Base-by-base conservation (phyloP, 805 yeast genomes). In the Yarrowia keelungensis region DNA sequence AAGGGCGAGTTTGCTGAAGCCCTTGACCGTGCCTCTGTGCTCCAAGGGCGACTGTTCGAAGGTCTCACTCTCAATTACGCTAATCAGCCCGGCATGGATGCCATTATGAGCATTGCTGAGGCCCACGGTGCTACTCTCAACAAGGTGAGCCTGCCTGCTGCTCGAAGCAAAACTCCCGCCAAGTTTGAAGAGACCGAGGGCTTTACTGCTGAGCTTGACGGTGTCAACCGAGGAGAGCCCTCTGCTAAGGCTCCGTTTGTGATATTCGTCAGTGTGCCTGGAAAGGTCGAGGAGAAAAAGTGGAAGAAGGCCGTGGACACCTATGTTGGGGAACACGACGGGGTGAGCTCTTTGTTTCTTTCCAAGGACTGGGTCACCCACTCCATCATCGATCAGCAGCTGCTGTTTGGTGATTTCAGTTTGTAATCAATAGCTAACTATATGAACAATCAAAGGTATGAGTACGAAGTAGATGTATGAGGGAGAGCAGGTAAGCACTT, bases 11-110 rank as follows among this genome's bases (percentile, higher is more conserved):
- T 59, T 42, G 50, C 65, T 14, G 43, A 59, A 32, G 65, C 65
- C 11, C 41, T 59, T 8, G 35, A 32, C 2, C 36, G 77, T 69
- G 74, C 79, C 0, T 47, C 69, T n/a, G 49, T 53, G n/a, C 46
- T 62, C 5, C 67, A 67, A 8, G 75, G 71, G 14, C 64, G 69
- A 1, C 75, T 90, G 2, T 88, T 91, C 74, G 69, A 75, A 3
- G 84, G 81, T 0, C 71, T 83, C n/a, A 75, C 77, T 5, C 80
- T 91, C 72, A 85, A 86, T 72, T 77, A 90, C 8, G 84, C 91
- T 42, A 81, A 89, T 35, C 85, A 86, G 15, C 93, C 92, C 43
- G 90, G 92, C 0, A 75, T 81, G 5, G 82, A 82, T 0, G 82
- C 86, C 2, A 83, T 89, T 8, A 78, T 85, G 8, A 81, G 84